These are phyloP conservation scores for Candida dubliniensis DNA, from an alignment of 1,139 yeast genomes.

Conservation along the genomic window DNA sequence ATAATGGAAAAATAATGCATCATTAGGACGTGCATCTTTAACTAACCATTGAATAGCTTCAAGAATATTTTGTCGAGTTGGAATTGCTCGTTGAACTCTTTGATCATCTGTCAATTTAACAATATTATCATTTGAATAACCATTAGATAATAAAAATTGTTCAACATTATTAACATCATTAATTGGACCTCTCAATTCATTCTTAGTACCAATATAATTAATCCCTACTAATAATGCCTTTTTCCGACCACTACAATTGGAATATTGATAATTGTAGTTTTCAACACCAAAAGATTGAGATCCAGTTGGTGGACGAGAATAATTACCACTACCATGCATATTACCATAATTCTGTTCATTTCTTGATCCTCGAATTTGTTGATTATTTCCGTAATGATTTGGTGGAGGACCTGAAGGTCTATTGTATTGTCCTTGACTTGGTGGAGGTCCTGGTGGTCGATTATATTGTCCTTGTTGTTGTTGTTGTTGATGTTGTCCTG, in stretches of 20 bases:
- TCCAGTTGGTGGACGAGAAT: conserved; percentile 27
- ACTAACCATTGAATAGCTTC: conserved; percentile 93
- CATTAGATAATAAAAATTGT: conserved; percentile 56
- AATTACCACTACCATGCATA: conserved; percentile 14
- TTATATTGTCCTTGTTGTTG: conserved; percentile 10
- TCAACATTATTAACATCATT: conserved; percentile 74
- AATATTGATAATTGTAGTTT: conserved; percentile 57
- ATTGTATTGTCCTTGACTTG: conserved; percentile 8
- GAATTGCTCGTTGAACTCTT: conserved; percentile 60
- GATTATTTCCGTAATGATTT: conserved; percentile 2
- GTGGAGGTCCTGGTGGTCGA: conserved; percentile 15
- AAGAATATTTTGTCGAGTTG: conserved; percentile 74
- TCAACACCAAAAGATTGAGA: conserved; percentile 35
- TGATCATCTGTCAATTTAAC: conserved; percentile 83
- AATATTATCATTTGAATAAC: conserved; percentile 76
- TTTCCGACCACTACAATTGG: conserved; percentile 71
- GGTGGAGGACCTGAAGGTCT: conserved; percentile 11
- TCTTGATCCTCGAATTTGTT: neutral
- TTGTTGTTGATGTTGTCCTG: too few relatives aligned
- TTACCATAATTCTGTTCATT: conserved; percentile 9
- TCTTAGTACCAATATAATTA: conserved; percentile 76
- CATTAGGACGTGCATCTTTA: conserved; percentile 79
- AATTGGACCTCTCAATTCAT: conserved; percentile 80
- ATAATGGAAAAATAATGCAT: conserved; percentile 81
- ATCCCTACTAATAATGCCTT: conserved; percentile 87